Base-by-base conservation (phyloP, 202 grass and related monocot genomes). In the Setaria italica region DNA sequence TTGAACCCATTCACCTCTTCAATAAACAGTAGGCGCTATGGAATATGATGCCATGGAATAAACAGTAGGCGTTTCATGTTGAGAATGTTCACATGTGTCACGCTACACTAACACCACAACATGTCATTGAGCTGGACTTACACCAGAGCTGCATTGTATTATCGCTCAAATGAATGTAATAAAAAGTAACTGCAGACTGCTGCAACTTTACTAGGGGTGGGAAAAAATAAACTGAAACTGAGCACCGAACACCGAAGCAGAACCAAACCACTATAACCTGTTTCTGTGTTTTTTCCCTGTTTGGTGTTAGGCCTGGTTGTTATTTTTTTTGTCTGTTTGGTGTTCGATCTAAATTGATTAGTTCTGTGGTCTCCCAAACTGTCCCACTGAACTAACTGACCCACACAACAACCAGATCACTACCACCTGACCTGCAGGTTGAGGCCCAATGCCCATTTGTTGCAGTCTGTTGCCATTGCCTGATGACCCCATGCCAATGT, bases 21-120 rank as follows among this genome's bases (percentile, higher is more conserved):
- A 14, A 70, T 63, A 17, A 62, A 12, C 20, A 62, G 11, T 43
- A 4, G 35, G 32, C 3, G 0, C 17, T 58, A 20, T 66, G 25
- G 37, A 74, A 20, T 85, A 77, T 59, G 67, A 48, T 85, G 64
- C 16, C 53, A 37, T 62, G 6, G 34, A 64, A 21, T 25, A 25
- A 25, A 25, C 25, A 25, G 25, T 25, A 25, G 63, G 46, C 70
- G 63, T 70, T 42, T 76, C n/a, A 30, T 76, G 7, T 75, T 56
- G 53, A 90, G 5, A 62, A 70, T 76, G 50, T 80, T 21, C 3
- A 56, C 51, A 65, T 66, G 60, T 70, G 51, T 16, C 51, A 65
- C 33, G 47, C 17, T 47, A 32, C 47, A 64, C 76, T 49, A 68
- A 55, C 74, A 57, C 64, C 16, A 58, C 20, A 74, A 53, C 59